These are phyloP conservation scores for Botrytis aclada DNA, from an alignment of 2,329 filamentous ascomycete species.

Conservation along the genomic window DNA sequence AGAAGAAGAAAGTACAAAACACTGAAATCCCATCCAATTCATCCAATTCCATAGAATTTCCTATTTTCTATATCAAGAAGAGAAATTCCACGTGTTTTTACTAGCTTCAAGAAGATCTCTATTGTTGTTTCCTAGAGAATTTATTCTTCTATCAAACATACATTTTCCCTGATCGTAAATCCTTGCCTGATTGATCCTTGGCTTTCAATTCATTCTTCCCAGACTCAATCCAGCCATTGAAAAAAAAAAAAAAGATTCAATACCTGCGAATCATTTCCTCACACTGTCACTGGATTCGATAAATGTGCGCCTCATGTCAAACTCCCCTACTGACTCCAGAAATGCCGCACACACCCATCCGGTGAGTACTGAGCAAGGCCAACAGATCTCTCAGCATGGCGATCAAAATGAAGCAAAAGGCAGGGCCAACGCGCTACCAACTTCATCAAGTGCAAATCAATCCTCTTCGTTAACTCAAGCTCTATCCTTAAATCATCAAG, in stretches of 20 bases:
- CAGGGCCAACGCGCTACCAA: constrained; percentile 24
- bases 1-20: neutral
- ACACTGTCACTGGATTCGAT: constrained; percentile 36
- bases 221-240: constrained; percentile 21
- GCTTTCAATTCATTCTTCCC: constrained; percentile 10
- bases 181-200: constrained; percentile 20
- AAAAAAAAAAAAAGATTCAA: constrained; percentile 24
- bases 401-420: constrained; percentile 27
- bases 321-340: constrained; percentile 35
- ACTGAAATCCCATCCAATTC: constrained; percentile 5
- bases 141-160: constrained; percentile 17
- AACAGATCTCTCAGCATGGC: constrained; percentile 29
- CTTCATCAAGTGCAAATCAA: constrained; percentile 25
- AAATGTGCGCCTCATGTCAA: constrained; percentile 40
- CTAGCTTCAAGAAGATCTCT: constrained; percentile 9
- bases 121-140: constrained; percentile 14
- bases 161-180: constrained; percentile 19
- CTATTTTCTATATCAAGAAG: constrained; percentile 4
- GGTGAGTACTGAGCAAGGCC: constrained; percentile 33
- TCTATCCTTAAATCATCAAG: constrained; percentile 25
- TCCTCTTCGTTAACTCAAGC: constrained; percentile 36
- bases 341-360: constrained; percentile 37
- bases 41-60: constrained; percentile 17
- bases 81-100: constrained; percentile 16
- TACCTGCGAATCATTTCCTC: constrained; percentile 35